Percentiles rank a stretch among this genome's conserved stretches.
Conservation (phyloP, 495 filamentous ascomycete species). For the Aspergillus coremiiformis region DNA sequence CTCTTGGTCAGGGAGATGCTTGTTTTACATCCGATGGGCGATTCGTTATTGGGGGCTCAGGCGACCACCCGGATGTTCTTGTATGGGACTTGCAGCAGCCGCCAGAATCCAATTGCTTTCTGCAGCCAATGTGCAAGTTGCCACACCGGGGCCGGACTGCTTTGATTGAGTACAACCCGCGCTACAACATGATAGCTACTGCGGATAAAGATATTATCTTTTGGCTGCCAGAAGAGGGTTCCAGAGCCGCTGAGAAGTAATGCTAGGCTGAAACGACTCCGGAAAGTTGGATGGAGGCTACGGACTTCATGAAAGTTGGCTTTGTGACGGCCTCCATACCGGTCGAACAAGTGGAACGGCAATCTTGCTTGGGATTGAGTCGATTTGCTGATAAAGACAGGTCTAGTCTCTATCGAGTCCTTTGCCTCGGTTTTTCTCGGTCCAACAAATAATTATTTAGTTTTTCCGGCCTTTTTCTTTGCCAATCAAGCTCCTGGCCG, state of each 20-base stretch:
- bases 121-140: conserved; percentile 59
- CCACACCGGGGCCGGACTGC: conserved; percentile 60
- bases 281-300: background rate
- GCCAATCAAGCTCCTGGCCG: conserved; percentile 57
- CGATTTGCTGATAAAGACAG: background rate
- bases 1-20: conserved; percentile 65
- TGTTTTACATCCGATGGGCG: conserved; percentile 84
- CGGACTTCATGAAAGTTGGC: background rate
- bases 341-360: background rate
- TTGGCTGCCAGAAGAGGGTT: conserved; percentile 62
- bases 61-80: conserved; percentile 59
- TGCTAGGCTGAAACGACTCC: background rate
- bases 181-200: conserved; percentile 81
- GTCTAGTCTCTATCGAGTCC: background rate
- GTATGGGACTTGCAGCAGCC: conserved; percentile 73
- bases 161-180: conserved; percentile 79
- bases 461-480: conserved; percentile 48
- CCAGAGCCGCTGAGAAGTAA: conserved; percentile 30
- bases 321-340: background rate
- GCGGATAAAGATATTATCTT: conserved; percentile 84
- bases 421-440: background rate
- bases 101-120: conserved; percentile 40
- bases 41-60: conserved; percentile 71
- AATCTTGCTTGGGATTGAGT: background rate
- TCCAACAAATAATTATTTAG: conserved; percentile 7